A percentile compares a stretch with the other conserved stretches of the same genome.
Conservation (phyloP, 2,329 filamentous ascomycete genomes). For the Colletotrichum sp. region DNA sequence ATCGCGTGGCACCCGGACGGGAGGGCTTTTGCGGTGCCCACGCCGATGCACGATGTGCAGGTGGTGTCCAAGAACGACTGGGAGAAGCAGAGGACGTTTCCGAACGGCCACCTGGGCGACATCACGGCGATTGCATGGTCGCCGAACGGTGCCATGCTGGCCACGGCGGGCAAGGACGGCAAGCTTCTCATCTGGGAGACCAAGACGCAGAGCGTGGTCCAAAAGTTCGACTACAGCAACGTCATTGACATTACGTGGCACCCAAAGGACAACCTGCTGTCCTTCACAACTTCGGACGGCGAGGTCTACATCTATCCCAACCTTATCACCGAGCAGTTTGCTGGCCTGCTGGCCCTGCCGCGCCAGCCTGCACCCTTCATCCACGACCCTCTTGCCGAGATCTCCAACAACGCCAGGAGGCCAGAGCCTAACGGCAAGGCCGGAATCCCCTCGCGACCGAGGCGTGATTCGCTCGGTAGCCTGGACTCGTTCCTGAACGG, state of each 20-base stretch:
- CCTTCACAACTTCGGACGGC: constrained; percentile 91
- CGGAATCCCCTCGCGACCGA: constrained; percentile 36
- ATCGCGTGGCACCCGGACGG: constrained; percentile 95
- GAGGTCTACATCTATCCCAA: constrained; percentile 90
- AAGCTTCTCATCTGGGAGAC: constrained; percentile 87
- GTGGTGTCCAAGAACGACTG: constrained; percentile 89
- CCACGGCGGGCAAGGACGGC: constrained; percentile 70
- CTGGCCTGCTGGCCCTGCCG: constrained; percentile 59
- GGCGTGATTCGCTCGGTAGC: constrained; percentile 73
- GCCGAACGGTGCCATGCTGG: constrained; percentile 88
- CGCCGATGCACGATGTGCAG: constrained; percentile 81
- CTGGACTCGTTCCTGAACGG: constrained; percentile 82
- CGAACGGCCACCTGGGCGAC: constrained; percentile 79
- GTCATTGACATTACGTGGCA: constrained; percentile 92
- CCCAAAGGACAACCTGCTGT: constrained; percentile 83
- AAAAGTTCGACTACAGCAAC: constrained; percentile 79
- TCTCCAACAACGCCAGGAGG: constrained; percentile 67
- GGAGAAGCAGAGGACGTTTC: constrained; percentile 83
- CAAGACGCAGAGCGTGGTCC: constrained; percentile 81
- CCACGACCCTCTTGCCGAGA: constrained; percentile 77
- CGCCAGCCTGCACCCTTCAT: constrained; percentile 84
- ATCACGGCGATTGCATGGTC: constrained; percentile 93
- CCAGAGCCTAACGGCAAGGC: constrained; percentile 36
- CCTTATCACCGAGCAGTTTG: constrained; percentile 65
- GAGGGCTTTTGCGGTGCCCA: constrained; percentile 85